Evolutionary conservation across 305 asterid species (phyloP).

Genomic region (Fraxinus nigra): DNA sequence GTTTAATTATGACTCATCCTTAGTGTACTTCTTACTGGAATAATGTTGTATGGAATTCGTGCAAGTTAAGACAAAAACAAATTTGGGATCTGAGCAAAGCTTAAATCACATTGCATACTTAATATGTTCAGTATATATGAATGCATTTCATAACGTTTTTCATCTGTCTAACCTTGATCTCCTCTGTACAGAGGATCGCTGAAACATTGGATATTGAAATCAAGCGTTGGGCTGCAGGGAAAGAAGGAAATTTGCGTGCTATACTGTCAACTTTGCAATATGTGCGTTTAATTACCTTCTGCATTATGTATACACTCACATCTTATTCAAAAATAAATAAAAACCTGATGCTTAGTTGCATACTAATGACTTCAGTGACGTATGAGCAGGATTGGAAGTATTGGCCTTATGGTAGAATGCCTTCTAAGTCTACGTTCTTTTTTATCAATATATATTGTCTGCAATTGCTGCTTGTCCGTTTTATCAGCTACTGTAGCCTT

Average conservation of each 20-base stretch:
- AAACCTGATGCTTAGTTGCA: background rate
- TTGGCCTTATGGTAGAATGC: background rate
- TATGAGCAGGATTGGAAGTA: background rate
- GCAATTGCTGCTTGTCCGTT: background rate
- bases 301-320: conserved; percentile 1
- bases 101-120: conserved; percentile 15
- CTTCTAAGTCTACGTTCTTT: background rate
- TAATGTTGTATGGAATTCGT: conserved; percentile 1
- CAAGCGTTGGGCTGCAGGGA: conserved; percentile 99
- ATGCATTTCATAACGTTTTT: conserved; percentile 5
- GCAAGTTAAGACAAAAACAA: background rate
- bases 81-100: conserved; percentile 19
- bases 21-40: conserved; percentile 4
- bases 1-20: conserved; percentile 3
- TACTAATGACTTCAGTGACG: background rate
- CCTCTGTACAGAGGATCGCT: conserved; percentile 63
- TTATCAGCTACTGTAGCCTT: background rate
- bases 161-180: conserved; percentile 28
- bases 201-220: conserved; percentile 86
- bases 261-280: conserved; percentile 94
- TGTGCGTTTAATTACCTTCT: conserved; percentile 45
- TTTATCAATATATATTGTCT: background rate
- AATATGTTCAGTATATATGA: conserved; percentile 5
- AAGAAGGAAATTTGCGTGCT: conserved; percentile 97
- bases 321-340: background rate